Percentiles rank a stretch among this genome's conserved stretches.
Evolutionary conservation across 2,329 filamentous ascomycete species (phyloP).

Genomic region (Alternaria longipes): DNA sequence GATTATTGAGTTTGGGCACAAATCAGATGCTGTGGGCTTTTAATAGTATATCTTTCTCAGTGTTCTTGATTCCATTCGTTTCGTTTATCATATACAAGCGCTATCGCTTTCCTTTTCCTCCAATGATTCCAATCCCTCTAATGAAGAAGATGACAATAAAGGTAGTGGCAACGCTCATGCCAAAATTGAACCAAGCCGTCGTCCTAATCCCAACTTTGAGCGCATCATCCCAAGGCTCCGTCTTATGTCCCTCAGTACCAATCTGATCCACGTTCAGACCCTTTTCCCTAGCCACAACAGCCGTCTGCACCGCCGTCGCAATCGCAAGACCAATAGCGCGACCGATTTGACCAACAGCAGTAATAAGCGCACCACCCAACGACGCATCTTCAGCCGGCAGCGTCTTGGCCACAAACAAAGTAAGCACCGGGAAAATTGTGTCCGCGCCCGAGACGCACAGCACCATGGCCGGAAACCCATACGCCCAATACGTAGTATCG

Average conservation of each 20-base stretch:
- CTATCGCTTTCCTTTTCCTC: background rate
- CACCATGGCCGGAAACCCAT: conserved; percentile 71
- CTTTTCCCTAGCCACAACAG: conserved; percentile 54
- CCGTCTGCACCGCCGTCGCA: conserved; percentile 70
- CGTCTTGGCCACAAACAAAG: conserved; percentile 70
- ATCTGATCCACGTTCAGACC: conserved; percentile 39
- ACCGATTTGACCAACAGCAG: conserved; percentile 71
- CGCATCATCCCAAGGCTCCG: conserved; percentile 35
- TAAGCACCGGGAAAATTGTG: conserved; percentile 71
- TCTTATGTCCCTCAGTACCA: conserved; percentile 31
- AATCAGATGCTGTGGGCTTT: background rate
- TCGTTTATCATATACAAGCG: background rate
- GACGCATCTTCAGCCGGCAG: conserved; percentile 72
- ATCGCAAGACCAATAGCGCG: conserved; percentile 72
- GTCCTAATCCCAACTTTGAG: conserved; percentile 52
- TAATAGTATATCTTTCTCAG: background rate
- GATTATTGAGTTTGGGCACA: background rate
- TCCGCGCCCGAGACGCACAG: conserved; percentile 73
- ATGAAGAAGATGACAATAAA: conserved; percentile 45
- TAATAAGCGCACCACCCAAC: conserved; percentile 73
- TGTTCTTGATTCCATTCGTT: background rate
- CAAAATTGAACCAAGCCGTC: conserved; percentile 54
- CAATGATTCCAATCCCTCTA: conserved; percentile 32
- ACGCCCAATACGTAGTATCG: conserved; percentile 72
- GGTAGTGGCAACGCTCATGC: conserved; percentile 46